A percentile compares a stretch with the other conserved stretches of the same genome.
These are phyloP conservation scores for Spiromastix sp. DNA, from an alignment of 2,329 filamentous ascomycete genomes.

Conservation along the genomic window DNA sequence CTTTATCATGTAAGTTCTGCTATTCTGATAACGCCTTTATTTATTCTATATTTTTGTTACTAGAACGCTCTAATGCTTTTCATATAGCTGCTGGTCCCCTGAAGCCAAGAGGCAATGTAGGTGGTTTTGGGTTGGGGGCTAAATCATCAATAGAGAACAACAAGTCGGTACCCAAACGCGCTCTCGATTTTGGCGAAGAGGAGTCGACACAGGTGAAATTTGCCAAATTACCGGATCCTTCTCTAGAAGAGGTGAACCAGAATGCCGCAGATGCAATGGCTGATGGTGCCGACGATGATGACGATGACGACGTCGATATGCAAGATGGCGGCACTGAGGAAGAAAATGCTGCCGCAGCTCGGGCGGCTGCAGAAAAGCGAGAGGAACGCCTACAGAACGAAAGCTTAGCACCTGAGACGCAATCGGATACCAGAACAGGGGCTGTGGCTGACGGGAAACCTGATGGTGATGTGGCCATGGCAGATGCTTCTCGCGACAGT, in stretches of 20 bases:
- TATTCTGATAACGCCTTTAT: too few species aligned
- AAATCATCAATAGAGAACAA: conserved; percentile 61
- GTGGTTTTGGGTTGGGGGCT: conserved; percentile 69
- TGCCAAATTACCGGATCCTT: conserved; percentile 73
- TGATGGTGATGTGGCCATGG: conserved; percentile 34
- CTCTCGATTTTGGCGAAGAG: conserved; percentile 79
- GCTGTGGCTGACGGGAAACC: conserved; percentile 23
- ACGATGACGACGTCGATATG: conserved; percentile 64
- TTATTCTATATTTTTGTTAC: conserved; percentile 1
- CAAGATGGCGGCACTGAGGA: conserved; percentile 76
- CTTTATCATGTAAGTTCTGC: conserved; percentile 30
- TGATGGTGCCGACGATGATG: conserved; percentile 41
- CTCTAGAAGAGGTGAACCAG: conserved; percentile 53
- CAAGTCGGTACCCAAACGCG: conserved; percentile 57
- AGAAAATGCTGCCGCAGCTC: conserved; percentile 73
- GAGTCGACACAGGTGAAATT: conserved; percentile 79
- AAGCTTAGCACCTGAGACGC: conserved; percentile 18
- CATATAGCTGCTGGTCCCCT: conserved; percentile 38
- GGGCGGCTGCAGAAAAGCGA: conserved; percentile 75
- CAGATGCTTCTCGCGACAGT: conserved; percentile 26
- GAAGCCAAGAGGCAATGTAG: conserved; percentile 63
- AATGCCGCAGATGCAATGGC: conserved; percentile 43
- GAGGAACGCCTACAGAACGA: conserved; percentile 52
- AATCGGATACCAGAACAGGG: conserved; percentile 22
- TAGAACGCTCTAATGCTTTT: conserved; percentile 4